phyloP scores from a whole-genome alignment of 2,329 filamentous ascomycete species.

The Colletotrichum ledebouriae region DNA sequence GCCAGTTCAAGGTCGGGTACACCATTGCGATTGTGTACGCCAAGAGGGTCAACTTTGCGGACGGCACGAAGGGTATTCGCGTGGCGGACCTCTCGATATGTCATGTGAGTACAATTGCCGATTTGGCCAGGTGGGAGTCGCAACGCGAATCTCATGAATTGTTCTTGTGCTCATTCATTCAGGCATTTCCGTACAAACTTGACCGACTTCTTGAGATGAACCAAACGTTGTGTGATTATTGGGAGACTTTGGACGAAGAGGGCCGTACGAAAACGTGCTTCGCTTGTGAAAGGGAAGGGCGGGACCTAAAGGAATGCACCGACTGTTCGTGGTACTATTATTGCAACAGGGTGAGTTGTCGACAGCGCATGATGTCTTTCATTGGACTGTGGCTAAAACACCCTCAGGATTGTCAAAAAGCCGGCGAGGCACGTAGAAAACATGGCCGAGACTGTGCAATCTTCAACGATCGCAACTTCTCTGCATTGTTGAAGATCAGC shows the following conservation, averaged over 20 bases:
- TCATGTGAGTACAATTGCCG: conserved; percentile 4
- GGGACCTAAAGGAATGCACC: background rate
- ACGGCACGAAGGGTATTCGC: conserved; percentile 8
- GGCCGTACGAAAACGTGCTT: background rate
- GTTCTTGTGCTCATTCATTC: background rate
- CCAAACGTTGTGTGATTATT: background rate
- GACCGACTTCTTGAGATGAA: background rate
- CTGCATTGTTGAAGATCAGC: conserved; percentile 5
- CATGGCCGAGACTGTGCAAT: conserved; percentile 1
- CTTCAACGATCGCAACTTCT: background rate
- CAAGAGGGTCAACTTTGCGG: conserved; percentile 3
- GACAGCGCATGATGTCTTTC: no score
- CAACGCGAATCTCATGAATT: no score
- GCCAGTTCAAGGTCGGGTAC: conserved; percentile 4
- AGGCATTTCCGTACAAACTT: conserved; percentile 12
- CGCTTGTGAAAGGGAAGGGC: background rate
- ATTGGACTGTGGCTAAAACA: background rate
- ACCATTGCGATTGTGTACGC: conserved; percentile 18
- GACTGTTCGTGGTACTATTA: conserved; percentile 3
- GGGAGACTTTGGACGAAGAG: conserved; percentile 20
- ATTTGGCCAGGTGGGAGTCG: background rate
- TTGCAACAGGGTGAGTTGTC: background rate
- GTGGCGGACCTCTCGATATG: conserved; percentile 7
- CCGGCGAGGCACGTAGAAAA: background rate
- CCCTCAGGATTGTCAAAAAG: background rate